Conservation (phyloP, 106 monocot genomes). For the Vanilla planifolia region DNA sequence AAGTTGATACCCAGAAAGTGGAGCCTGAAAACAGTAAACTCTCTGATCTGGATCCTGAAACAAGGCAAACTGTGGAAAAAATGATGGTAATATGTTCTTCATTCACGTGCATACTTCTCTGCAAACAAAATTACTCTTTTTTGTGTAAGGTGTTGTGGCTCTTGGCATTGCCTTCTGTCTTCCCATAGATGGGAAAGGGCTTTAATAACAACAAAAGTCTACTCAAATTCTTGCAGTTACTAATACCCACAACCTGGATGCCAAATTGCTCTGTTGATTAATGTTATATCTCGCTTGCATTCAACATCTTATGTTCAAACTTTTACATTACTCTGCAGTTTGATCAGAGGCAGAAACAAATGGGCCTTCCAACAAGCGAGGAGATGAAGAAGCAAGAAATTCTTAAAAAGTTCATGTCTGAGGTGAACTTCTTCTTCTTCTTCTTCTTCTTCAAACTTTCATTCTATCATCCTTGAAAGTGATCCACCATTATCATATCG, state of each 20-base stretch:
- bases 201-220: too few species aligned
- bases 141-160: too few species aligned
- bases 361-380: constrained; percentile 87
- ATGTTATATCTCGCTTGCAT: too few species aligned
- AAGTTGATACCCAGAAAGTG: constrained; percentile 90
- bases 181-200: too few species aligned
- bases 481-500: background rate
- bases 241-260: too few species aligned
- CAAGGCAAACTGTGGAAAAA: constrained; percentile 83
- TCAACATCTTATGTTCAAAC: too few species aligned
- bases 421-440: constrained; percentile 28
- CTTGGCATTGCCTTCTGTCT: too few species aligned
- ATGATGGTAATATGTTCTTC: constrained; percentile 99
- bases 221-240: too few species aligned
- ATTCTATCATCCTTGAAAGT: background rate
- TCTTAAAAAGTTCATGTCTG: constrained; percentile 92
- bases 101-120: too few species aligned
- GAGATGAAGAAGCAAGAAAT: constrained; percentile 93
- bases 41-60: constrained; percentile 92
- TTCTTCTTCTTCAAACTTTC: background rate
- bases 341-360: constrained; percentile 89
- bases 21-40: constrained; percentile 92
- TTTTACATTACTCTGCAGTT: too few species aligned
- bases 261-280: too few species aligned
- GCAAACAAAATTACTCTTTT: too few species aligned